These are phyloP conservation scores for Phaeosphaeriaceae sp. DNA, from an alignment of 2,329 filamentous ascomycete genomes.

Conservation along the genomic window DNA sequence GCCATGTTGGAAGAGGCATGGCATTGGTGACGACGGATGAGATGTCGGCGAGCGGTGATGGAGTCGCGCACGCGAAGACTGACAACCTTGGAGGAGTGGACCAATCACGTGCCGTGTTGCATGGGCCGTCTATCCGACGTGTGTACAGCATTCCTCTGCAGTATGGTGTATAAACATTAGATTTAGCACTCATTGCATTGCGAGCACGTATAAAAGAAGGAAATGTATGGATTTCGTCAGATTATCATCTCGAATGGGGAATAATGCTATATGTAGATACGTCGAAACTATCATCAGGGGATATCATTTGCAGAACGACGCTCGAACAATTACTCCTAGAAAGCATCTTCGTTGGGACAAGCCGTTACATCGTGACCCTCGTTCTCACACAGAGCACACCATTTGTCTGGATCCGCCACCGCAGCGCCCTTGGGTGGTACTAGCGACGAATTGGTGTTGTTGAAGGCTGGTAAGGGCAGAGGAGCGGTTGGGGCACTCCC, in stretches of 20 bases:
- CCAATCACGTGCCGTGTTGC: slow-evolving; percentile 32
- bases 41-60: not conserved
- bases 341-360: slow-evolving; percentile 88
- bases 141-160: not conserved
- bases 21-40: not conserved
- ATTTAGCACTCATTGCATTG: not conserved
- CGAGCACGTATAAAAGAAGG: not conserved
- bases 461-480: slow-evolving; percentile 43
- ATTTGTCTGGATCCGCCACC: slow-evolving; percentile 76
- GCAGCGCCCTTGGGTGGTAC: slow-evolving; percentile 44
- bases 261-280: slow-evolving; percentile 5
- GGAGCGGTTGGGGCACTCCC: slow-evolving; percentile 45
- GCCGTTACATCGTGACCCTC: slow-evolving; percentile 97
- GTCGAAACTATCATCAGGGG: slow-evolving; percentile 6
- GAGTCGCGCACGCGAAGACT: not conserved
- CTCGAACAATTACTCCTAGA: slow-evolving; percentile 25
- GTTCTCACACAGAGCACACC: slow-evolving; percentile 95
- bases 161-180: not conserved
- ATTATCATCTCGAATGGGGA: slow-evolving; percentile 1
- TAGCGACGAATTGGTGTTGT: slow-evolving; percentile 34
- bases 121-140: not conserved
- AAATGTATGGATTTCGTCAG: not conserved
- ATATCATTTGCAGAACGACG: slow-evolving; percentile 11
- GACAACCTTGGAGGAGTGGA: slow-evolving; percentile 2
- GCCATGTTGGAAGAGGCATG: slow-evolving; percentile 34